A percentile compares a stretch with the other conserved stretches of the same genome.
Evolutionary conservation across 2,329 filamentous ascomycete species (phyloP).

Genomic region (Penicillium crustosum): DNA sequence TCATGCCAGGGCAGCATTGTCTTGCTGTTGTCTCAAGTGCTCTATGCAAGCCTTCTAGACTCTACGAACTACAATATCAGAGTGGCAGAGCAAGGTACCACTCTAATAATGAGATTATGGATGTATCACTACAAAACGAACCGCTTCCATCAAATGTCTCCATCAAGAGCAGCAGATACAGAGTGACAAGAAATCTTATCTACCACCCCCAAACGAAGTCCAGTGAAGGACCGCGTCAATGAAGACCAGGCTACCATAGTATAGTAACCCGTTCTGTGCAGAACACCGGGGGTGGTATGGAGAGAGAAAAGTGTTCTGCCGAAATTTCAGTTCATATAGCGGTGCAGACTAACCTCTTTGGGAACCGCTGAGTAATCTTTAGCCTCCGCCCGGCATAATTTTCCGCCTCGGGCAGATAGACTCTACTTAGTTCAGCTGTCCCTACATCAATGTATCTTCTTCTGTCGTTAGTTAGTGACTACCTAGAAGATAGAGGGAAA

Average conservation of each 20-base stretch:
- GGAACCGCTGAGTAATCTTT: constrained; percentile 9
- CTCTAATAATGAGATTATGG: constrained; percentile 25
- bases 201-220: constrained; percentile 57
- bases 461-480: not conserved
- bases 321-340: constrained; percentile 8
- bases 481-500: not conserved
- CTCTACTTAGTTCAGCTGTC: not conserved
- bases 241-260: constrained; percentile 33
- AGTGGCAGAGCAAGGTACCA: constrained; percentile 8
- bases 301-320: constrained; percentile 17
- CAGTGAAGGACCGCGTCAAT: constrained; percentile 39
- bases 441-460: not conserved
- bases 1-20: not conserved
- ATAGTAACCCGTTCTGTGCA: constrained; percentile 41
- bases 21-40: not conserved
- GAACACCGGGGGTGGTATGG: constrained; percentile 43
- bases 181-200: constrained; percentile 61
- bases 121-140: constrained; percentile 77
- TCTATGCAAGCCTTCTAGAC: not conserved
- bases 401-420: not conserved
- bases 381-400: not conserved
- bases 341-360: constrained; percentile 21
- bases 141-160: constrained; percentile 69
- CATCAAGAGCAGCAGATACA: constrained; percentile 88
- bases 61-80: constrained; percentile 9